phyloP scores from a whole-genome alignment of 1,139 yeast genomes.

The Kluyveromyces sp. region DNA sequence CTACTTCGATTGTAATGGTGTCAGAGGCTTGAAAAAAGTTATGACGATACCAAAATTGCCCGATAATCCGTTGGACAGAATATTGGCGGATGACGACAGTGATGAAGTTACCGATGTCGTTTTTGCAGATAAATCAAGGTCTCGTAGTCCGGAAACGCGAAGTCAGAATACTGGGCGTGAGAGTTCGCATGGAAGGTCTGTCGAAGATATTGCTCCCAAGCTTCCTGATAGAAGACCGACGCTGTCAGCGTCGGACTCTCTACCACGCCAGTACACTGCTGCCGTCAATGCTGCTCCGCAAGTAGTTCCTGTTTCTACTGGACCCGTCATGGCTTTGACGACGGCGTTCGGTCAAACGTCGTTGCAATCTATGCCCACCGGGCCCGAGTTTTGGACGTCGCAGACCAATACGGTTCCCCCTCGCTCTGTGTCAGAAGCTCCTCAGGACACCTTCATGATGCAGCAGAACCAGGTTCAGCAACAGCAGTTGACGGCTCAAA shows the following conservation, averaged over 20 bases:
- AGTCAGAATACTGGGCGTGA: not conserved
- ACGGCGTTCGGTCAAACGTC: constrained; percentile 21
- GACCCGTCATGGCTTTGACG: constrained; percentile 42
- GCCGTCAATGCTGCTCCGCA: not conserved
- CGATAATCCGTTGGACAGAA: constrained; percentile 51
- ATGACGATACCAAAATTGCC: constrained; percentile 83
- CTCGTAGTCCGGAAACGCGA: constrained; percentile 1
- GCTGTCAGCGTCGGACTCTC: not conserved
- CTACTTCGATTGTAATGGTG: constrained; percentile 83
- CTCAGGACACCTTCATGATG: not conserved
- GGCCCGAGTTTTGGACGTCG: constrained; percentile 43
- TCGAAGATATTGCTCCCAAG: not conserved
- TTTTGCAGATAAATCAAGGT: constrained; percentile 12
- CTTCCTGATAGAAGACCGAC: not conserved
- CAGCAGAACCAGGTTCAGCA: constrained; percentile 43
- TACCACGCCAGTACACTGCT: not conserved
- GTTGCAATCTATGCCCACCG: constrained; percentile 44
- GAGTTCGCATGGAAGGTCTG: not conserved
- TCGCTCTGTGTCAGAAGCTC: not conserved
- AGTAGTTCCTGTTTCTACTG: constrained; percentile 21
- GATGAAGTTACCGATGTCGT: constrained; percentile 1
- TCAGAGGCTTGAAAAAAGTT: constrained; percentile 74
- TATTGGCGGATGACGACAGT: constrained; percentile 37
- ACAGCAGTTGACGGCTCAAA: constrained; percentile 39
- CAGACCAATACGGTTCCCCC: constrained; percentile 33